Base-by-base conservation (phyloP, 257 asterid species). In the Craterostigma plantagineum region DNA sequence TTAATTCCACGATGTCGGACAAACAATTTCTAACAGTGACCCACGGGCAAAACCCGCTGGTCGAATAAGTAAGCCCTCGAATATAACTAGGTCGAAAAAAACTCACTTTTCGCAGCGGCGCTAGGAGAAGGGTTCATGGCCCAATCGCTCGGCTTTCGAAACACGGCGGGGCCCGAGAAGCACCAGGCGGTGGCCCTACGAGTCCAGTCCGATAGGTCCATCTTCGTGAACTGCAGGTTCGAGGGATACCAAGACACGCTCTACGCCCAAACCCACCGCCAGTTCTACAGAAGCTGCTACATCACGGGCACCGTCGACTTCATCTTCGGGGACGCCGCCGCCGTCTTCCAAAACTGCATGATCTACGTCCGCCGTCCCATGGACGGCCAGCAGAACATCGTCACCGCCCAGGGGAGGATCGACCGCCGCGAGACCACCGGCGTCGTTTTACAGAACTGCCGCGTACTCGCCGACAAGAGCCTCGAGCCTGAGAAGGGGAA, bases 111-210 rank as follows among this genome's bases (percentile, higher is more conserved):
- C 48, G 61, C 75, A 80, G 96, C 59, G 46, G 93, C 72, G 9
- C 4, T 65, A 6, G 96, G 96, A 37, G 68, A 68, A 0, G 83
- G 91, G 42, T 86, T 81, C 48, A 16, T 75, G 50, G 96, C 87
- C 4, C 92, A 69, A 46, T 75, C 92, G 15, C 7, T 81, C 1
- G 96, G 94, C 16, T 86, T 86, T 66, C 30, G 79, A 16, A 86
- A 86, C 70, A 85, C 87, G 0, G 97, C 96, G 0, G 96, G 96
- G 0, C 75, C 92, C 0, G 92, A 81, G 9, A 86, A 81, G 54
- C 77, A 69, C 33, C 94, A 86, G 34, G 97, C 94, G 8, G 97
- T 81, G 52, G 97, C 97, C 10, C 68, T 86, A 4, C 51, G 92
- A 11, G 92, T 77, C 8, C 91, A 77, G 55, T 46, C 91, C 0